These are phyloP conservation scores for Barbarea vulgaris DNA, from an alignment of 345 rosid genomes.

Conservation along the genomic window DNA sequence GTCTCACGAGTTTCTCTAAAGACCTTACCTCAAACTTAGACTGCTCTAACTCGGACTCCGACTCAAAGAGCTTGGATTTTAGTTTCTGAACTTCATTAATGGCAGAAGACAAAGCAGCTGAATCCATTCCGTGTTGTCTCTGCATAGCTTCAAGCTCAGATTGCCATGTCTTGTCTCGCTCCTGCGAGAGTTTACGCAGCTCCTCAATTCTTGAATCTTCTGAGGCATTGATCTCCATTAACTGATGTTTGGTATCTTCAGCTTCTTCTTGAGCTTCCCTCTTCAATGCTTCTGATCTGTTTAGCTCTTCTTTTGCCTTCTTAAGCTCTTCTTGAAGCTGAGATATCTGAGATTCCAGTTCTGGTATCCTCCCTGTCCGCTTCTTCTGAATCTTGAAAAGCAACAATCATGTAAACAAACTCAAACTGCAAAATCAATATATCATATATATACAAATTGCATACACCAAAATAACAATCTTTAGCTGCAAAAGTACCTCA, in stretches of 20 bases:
- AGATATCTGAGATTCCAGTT: slow-evolving; percentile 63
- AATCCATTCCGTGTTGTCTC: slow-evolving; percentile 79
- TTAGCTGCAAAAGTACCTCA: slow-evolving; percentile 59
- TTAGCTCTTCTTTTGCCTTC: slow-evolving; percentile 75
- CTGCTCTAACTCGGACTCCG: slow-evolving; percentile 77
- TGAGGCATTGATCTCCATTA: slow-evolving; percentile 68
- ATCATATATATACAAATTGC: neutral
- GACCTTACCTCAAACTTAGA: slow-evolving; percentile 57
- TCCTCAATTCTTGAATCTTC: slow-evolving; percentile 84
- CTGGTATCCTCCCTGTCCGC: slow-evolving; percentile 57
- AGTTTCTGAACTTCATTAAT: slow-evolving; percentile 86
- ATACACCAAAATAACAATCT: neutral
- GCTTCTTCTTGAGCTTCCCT: slow-evolving; percentile 69
- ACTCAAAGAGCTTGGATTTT: slow-evolving; percentile 71
- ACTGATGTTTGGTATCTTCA: slow-evolving; percentile 69
- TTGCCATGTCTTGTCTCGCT: slow-evolving; percentile 86
- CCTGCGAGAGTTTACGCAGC: slow-evolving; percentile 78
- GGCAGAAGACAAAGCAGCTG: slow-evolving; percentile 70
- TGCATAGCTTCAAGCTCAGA: slow-evolving; percentile 92
- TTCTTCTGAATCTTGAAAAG: slow-evolving; percentile 55
- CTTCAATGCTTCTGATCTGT: slow-evolving; percentile 64
- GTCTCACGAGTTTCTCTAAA: slow-evolving; percentile 60
- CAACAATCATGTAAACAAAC: slow-evolving; percentile 4
- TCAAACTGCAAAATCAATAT: neutral
- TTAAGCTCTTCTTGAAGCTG: slow-evolving; percentile 89